A percentile compares a stretch with the other conserved stretches of the same genome.
Evolutionary conservation across 2,329 filamentous ascomycete species (phyloP).

Genomic region (Phialophora verrucosa): DNA sequence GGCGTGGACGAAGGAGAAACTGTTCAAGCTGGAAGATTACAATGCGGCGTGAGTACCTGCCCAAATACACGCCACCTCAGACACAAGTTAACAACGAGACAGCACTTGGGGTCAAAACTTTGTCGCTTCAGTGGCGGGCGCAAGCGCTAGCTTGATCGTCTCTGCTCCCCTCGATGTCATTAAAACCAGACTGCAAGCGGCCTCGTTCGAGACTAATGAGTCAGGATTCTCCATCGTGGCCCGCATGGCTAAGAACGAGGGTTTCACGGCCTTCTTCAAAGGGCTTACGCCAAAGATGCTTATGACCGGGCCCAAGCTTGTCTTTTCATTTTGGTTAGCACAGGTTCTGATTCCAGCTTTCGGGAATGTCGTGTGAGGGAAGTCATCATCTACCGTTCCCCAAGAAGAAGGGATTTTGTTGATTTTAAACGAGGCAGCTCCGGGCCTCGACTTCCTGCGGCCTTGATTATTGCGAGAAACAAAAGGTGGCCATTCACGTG

Average conservation of each 20-base stretch:
- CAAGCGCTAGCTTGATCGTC: slow-evolving; percentile 91
- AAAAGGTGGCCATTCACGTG: not conserved
- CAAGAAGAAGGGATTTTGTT: not conserved
- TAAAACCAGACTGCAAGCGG: slow-evolving; percentile 87
- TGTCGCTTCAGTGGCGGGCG: slow-evolving; percentile 91
- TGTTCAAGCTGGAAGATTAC: slow-evolving; percentile 90
- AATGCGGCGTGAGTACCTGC: slow-evolving; percentile 68
- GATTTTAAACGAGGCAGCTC: not conserved
- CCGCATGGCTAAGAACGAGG: slow-evolving; percentile 94
- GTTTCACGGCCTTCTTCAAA: slow-evolving; percentile 90
- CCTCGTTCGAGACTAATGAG: slow-evolving; percentile 86
- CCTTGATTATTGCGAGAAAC: not conserved
- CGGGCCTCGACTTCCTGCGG: not conserved
- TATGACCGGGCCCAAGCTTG: slow-evolving; percentile 98
- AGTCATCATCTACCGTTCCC: not conserved
- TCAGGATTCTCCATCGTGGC: slow-evolving; percentile 87
- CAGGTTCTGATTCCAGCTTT: slow-evolving; percentile 70
- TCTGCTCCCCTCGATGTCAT: slow-evolving; percentile 97
- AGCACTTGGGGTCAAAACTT: slow-evolving; percentile 88
- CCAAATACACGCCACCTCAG: not conserved
- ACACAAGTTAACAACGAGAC: not conserved
- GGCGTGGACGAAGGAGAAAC: slow-evolving; percentile 95
- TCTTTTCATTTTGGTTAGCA: slow-evolving; percentile 99
- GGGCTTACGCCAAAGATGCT: slow-evolving; percentile 94
- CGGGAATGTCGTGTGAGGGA: slow-evolving; percentile 13